phyloP scores from a whole-genome alignment of 1,284 basidiomycete species.

The Malassezia obtusa region DNA sequence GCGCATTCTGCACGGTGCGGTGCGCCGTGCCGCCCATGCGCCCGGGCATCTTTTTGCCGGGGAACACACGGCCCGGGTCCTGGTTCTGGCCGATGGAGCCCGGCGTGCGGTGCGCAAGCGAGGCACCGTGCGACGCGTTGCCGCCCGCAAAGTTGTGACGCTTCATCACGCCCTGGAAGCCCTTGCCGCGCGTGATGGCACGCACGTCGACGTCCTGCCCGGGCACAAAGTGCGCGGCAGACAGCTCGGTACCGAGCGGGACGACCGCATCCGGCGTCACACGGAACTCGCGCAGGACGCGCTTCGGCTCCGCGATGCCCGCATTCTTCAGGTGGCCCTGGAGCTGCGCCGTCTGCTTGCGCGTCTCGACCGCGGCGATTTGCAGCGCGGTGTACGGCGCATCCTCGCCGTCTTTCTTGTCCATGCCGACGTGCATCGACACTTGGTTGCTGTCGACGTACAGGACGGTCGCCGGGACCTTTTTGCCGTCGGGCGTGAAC shows the following conservation, averaged over 20 bases:
- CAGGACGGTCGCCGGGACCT: conserved; percentile 83
- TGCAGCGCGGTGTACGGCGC: conserved; percentile 39
- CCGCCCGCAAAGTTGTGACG: conserved; percentile 86
- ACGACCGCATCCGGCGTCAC: conserved; percentile 80
- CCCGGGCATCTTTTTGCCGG: conserved; percentile 97
- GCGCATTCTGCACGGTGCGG: conserved; percentile 61
- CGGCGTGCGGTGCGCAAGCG: conserved; percentile 80
- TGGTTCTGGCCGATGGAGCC: conserved; percentile 85
- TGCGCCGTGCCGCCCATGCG: conserved; percentile 63
- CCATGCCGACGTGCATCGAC: conserved; percentile 22
- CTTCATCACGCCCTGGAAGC: conserved; percentile 96
- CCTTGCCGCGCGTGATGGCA: conserved; percentile 88
- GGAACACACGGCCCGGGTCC: conserved; percentile 85
- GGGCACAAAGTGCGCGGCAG: conserved; percentile 90
- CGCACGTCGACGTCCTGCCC: conserved; percentile 92
- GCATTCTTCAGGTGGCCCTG: conserved; percentile 81
- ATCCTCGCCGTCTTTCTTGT: conserved; percentile 3
- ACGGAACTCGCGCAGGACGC: conserved; percentile 77
- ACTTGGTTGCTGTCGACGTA: conserved; percentile 58
- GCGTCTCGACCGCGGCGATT: conserved; percentile 53
- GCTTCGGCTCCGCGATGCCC: conserved; percentile 66
- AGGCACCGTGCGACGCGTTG: conserved; percentile 90
- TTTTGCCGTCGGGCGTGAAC: conserved; percentile 79
- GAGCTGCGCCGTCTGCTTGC: conserved; percentile 68
- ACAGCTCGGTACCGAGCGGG: conserved; percentile 77